Conservation (phyloP, 805 yeast species). For the Wickerhamiella azyma region DNA sequence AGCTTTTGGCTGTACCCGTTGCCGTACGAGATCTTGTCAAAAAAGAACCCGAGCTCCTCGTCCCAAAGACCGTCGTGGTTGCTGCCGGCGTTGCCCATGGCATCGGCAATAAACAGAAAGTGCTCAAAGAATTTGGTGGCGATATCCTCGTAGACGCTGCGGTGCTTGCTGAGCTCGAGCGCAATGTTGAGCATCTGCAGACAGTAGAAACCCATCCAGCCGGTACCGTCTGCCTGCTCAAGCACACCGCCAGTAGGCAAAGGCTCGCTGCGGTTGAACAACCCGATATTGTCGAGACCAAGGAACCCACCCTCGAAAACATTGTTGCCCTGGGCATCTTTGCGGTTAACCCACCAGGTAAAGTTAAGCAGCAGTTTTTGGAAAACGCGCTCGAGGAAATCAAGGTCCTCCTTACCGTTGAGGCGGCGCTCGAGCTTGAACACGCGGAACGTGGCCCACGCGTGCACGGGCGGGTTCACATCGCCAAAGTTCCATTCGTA, state of each 20-base stretch:
- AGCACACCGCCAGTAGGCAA: conserved; percentile 82
- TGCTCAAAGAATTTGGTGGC: conserved; percentile 93
- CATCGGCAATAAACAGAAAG: conserved; percentile 80
- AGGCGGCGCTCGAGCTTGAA: conserved; percentile 76
- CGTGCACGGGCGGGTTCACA: conserved; percentile 96
- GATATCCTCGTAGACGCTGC: conserved; percentile 80
- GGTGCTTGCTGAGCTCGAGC: conserved; percentile 71
- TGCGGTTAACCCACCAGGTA: conserved; percentile 96
- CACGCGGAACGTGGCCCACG: conserved; percentile 84
- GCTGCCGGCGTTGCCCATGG: conserved; percentile 54
- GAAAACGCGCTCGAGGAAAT: conserved; percentile 80
- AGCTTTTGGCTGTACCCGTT: conserved; percentile 47
- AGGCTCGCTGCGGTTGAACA: conserved; percentile 85
- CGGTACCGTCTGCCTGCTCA: conserved; percentile 92
- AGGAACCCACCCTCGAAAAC: conserved; percentile 90
- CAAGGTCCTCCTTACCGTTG: conserved; percentile 69
- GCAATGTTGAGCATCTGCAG: conserved; percentile 88
- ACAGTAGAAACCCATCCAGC: conserved; percentile 93
- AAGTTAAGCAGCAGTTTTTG: conserved; percentile 79
- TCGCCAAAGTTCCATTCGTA: conserved; percentile 94
- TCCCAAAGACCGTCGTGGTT: conserved; percentile 70
- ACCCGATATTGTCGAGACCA: conserved; percentile 85
- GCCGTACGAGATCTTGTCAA: conserved; percentile 82
- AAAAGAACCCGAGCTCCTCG: conserved; percentile 75
- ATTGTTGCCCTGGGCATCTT: conserved; percentile 73